Evolutionary conservation across 805 yeast species (phyloP).

Genomic region (Pichia cabralensis): DNA sequence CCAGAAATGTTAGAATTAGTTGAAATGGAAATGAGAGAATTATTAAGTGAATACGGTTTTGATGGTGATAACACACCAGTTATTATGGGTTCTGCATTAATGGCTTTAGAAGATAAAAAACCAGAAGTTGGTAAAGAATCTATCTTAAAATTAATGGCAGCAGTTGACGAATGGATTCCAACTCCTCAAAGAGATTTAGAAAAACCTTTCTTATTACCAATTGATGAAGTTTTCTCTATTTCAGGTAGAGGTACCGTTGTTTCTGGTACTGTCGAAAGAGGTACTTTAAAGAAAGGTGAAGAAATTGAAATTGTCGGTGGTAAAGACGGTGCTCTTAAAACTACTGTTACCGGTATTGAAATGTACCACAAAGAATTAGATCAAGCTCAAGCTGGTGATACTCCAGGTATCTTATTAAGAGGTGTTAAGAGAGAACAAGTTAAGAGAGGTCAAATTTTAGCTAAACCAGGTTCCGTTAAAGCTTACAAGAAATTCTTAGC

Average conservation of each 20-base stretch:
- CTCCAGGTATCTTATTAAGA: conserved; percentile 94
- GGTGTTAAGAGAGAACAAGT: conserved; percentile 98
- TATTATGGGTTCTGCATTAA: conserved; percentile 95
- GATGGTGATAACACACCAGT: conserved; percentile 99
- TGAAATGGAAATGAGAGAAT: conserved; percentile 99
- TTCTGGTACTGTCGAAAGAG: conserved; percentile 99
- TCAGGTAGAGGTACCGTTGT: conserved; percentile 99
- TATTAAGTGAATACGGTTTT: conserved; percentile 81
- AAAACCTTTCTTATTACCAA: conserved; percentile 93
- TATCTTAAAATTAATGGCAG: conserved; percentile 72
- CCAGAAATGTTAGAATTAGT: conserved; percentile 99
- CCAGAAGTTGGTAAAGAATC: conserved; percentile 91
- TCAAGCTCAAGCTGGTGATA: conserved; percentile 97
- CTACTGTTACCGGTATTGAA: conserved; percentile 96
- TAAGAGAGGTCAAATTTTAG: conserved; percentile 93
- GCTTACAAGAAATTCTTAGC: conserved; percentile 92
- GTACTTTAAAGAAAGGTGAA: conserved; percentile 94
- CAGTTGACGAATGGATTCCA: conserved; percentile 91
- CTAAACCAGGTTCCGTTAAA: conserved; percentile 85
- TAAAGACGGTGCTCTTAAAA: conserved; percentile 77
- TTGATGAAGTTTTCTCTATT: conserved; percentile 95
- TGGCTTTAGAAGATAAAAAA: conserved; percentile 81
- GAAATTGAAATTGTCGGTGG: conserved; percentile 95
- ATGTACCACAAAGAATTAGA: conserved; percentile 99
- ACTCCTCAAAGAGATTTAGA: conserved; percentile 95